Percentiles rank a stretch among this genome's conserved stretches.
Evolutionary conservation across 2,329 filamentous ascomycete species (phyloP).

Genomic region (Zalaria sp.): DNA sequence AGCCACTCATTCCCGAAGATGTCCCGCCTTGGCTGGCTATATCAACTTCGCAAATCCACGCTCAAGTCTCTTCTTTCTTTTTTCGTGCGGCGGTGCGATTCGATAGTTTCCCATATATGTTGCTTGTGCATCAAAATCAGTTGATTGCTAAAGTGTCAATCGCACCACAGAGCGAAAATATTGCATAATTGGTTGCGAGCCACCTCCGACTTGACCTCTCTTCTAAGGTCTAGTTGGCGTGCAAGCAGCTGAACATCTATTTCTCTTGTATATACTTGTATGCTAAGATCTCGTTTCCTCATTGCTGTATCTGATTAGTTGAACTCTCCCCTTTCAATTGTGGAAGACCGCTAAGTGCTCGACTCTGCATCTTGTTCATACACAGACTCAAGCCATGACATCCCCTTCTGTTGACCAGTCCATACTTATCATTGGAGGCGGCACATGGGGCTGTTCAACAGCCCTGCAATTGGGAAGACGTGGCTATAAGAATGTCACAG

Average conservation of each 20-base stretch:
- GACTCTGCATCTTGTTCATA: too few relatives aligned
- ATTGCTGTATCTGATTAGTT: too few relatives aligned
- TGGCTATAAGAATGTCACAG: slow-evolving; percentile 34
- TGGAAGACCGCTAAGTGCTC: too few relatives aligned
- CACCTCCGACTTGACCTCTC: slow-evolving; percentile 17
- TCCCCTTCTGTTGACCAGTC: slow-evolving; percentile 9
- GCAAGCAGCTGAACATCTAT: slow-evolving; percentile 17
- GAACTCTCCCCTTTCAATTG: too few relatives aligned
- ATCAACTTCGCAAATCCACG: slow-evolving; percentile 3
- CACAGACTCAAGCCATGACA: background rate
- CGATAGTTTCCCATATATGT: slow-evolving; percentile 17
- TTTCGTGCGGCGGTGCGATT: slow-evolving; percentile 21
- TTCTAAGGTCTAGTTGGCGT: slow-evolving; percentile 19
- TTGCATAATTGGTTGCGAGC: slow-evolving; percentile 18
- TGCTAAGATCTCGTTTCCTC: too few relatives aligned
- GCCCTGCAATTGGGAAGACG: slow-evolving; percentile 36
- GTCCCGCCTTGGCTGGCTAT: background rate
- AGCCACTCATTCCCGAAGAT: background rate
- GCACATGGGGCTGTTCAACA: slow-evolving; percentile 39
- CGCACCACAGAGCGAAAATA: slow-evolving; percentile 19
- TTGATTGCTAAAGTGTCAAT: slow-evolving; percentile 17
- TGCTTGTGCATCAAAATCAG: slow-evolving; percentile 15
- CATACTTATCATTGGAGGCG: slow-evolving; percentile 33
- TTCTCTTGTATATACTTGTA: too few relatives aligned
- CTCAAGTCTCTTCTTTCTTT: slow-evolving; percentile 10